These are phyloP conservation scores for Hypericum androsaemum DNA, from an alignment of 345 rosid species.

Conservation along the genomic window DNA sequence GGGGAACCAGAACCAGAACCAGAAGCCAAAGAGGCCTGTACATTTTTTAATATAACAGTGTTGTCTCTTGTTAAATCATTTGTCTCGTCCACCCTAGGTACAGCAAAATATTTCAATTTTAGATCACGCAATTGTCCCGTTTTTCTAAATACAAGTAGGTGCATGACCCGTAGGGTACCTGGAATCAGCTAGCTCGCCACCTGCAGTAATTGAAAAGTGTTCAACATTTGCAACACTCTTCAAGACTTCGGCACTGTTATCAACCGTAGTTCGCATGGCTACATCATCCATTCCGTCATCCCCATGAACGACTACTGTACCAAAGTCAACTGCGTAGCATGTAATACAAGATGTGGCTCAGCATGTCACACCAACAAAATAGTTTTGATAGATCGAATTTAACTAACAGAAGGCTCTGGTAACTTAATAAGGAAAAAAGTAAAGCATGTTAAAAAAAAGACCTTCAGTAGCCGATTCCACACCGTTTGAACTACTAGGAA, in stretches of 20 bases:
- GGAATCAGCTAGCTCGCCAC: conserved; percentile 23
- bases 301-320: conserved; percentile 67
- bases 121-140: too few species aligned
- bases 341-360: too few species aligned
- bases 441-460: conserved; percentile 12
- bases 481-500: conserved; percentile 23
- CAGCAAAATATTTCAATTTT: too few species aligned
- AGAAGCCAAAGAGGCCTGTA: conserved; percentile 19
- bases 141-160: too few species aligned
- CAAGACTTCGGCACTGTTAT: conserved; percentile 26
- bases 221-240: conserved; percentile 24
- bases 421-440: not conserved
- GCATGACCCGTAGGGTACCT: conserved; percentile 25
- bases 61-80: conserved; percentile 26
- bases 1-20: conserved; percentile 22
- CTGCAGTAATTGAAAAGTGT: conserved; percentile 27
- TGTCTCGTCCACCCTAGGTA: conserved; percentile 36
- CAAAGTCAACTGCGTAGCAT: conserved; percentile 51
- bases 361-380: not conserved
- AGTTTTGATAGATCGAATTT: not conserved
- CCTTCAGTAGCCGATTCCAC: conserved; percentile 46
- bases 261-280: conserved; percentile 18
- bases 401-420: not conserved
- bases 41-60: conserved; percentile 21
- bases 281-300: conserved; percentile 38